Base-by-base conservation (phyloP, 306 rosid genomes). In the Lathyrus oleraceus region DNA sequence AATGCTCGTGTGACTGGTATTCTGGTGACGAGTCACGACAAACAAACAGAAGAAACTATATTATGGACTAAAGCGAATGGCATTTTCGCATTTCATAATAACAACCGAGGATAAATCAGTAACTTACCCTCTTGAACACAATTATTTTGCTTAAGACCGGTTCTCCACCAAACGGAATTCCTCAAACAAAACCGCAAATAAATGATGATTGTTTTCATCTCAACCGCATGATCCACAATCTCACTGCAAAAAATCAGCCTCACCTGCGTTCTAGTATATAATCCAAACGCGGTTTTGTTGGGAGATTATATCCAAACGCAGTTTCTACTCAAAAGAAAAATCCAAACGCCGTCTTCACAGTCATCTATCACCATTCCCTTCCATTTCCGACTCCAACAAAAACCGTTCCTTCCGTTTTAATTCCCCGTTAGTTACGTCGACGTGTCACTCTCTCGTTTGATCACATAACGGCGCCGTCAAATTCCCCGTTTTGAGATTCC, bases 381-480 rank as follows among this genome's bases (percentile, higher is more conserved):
- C 30, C 62, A 13, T 3, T 61, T 28, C 32, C 27, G 11, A 48
- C 61, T 15, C 49, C 60, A 75, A 67, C 68, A 35, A 52, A 14
- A 39, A 20, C 44, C 60, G 16, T 21, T 11, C 7, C 35, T 10
- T 58, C 53, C 71, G 71, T 73, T 48, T 61, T 12, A 1, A 23
- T 49, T 59, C 11, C 17, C 68, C 74, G 60, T 71, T 54, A 4
- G 69, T 42, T 42, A 3, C 19, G 0, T 0, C 73, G 49, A 76
- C 88, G 87, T 83, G 96, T 56, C 82, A 19, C 2, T 14, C 0
- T 1, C 1, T 36, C 8, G 64, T 70, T 86, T 5, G 85, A 4
- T 1, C 12, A n/a, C 28, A 86, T 90, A 93, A 93, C 98, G 89
- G 97, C 90, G 94, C 97, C 96, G 96, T 93, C 98, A 86, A 75